Percentiles rank a stretch among this genome's conserved stretches.
Evolutionary conservation across 345 rosid genomes (phyloP).

Genomic region (Mangifera indica): DNA sequence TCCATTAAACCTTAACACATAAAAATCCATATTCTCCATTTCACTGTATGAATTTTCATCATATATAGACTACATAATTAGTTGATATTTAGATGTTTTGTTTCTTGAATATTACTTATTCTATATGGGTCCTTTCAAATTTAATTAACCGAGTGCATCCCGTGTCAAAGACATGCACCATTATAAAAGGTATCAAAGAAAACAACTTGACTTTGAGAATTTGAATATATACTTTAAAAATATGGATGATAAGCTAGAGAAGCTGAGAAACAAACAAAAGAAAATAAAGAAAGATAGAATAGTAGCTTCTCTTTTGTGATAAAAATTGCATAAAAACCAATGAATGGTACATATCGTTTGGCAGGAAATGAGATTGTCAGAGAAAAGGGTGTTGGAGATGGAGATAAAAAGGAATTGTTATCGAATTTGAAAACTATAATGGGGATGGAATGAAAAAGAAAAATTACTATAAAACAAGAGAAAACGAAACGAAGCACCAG

Average conservation of each 20-base stretch:
- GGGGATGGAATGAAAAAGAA: slow-evolving; percentile 8
- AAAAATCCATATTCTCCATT: slow-evolving; percentile 21
- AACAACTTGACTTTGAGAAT: too few species aligned
- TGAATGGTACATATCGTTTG: slow-evolving; percentile 17
- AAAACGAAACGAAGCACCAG: background rate
- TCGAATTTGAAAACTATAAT: slow-evolving; percentile 9
- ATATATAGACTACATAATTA: background rate
- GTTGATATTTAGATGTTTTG: background rate
- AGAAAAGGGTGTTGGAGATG: background rate
- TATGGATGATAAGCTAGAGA: too few species aligned
- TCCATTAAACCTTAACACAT: slow-evolving; percentile 10
- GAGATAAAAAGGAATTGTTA: slow-evolving; percentile 4
- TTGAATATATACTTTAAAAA: too few species aligned
- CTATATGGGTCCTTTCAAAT: background rate
- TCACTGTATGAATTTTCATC: too few species aligned
- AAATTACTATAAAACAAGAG: background rate
- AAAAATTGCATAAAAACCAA: slow-evolving; percentile 30
- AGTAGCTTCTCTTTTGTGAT: slow-evolving; percentile 10
- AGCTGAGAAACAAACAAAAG: background rate
- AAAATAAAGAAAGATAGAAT: background rate
- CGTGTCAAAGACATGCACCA: background rate
- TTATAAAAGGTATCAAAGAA: too few species aligned
- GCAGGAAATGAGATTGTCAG: background rate
- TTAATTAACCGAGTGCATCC: background rate
- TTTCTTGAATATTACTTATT: background rate